phyloP scores from a whole-genome alignment of 768 basidiomycete species.

The Termitomyces sp. region DNA sequence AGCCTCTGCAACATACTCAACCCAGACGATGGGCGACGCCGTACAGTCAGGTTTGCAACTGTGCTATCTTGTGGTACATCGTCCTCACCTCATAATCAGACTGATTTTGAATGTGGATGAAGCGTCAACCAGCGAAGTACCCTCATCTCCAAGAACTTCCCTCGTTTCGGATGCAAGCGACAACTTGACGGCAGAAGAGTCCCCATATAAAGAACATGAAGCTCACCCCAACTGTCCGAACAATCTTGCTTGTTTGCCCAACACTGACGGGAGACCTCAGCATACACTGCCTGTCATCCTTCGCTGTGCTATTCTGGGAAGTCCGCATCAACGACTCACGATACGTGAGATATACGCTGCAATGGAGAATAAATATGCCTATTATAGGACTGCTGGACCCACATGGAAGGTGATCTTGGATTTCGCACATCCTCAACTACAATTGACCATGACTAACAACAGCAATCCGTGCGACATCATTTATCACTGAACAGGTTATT shows the following conservation, averaged over 20 bases:
- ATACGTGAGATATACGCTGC: conserved; percentile 83
- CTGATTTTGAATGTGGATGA: conserved; percentile 21
- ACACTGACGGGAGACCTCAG: conserved; percentile 74
- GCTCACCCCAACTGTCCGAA: conserved; percentile 77
- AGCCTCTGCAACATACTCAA: conserved; percentile 52
- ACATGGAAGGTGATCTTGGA: conserved; percentile 70
- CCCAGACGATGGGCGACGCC: conserved; percentile 37
- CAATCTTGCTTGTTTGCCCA: conserved; percentile 69
- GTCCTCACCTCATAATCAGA: conserved; percentile 16
- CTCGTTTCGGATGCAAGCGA: conserved; percentile 27
- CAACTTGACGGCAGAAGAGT: conserved; percentile 21
- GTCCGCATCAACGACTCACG: conserved; percentile 67
- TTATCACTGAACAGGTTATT: conserved; percentile 78
- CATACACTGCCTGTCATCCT: conserved; percentile 83
- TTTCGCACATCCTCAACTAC: conserved; percentile 1
- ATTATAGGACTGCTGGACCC: conserved; percentile 73
- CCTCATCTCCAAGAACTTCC: conserved; percentile 23
- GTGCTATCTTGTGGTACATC: conserved; percentile 7
- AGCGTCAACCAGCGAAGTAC: conserved; percentile 23
- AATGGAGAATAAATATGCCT: conserved; percentile 82
- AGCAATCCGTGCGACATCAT: conserved; percentile 89
- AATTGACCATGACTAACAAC: conserved; percentile 9
- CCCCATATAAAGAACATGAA: conserved; percentile 34
- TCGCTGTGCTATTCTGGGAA: conserved; percentile 79
- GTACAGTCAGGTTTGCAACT: conserved; percentile 35